A percentile compares a stretch with the other conserved stretches of the same genome.
Conservation (phyloP, 257 asterid species). For the Solanum etuberosum region DNA sequence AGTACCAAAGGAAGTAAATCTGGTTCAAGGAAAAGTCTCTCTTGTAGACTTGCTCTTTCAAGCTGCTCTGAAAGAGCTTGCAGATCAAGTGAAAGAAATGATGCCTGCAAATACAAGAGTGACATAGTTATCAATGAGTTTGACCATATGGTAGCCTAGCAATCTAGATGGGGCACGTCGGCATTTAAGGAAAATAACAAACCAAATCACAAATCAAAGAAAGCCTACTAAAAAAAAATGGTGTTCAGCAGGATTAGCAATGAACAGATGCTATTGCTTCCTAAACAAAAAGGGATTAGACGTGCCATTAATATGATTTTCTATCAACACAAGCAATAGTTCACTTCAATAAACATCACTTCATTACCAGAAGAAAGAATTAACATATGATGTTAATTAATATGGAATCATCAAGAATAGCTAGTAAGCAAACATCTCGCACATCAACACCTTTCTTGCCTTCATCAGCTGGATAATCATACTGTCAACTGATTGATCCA, state of each 20-base stretch:
- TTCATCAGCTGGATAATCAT: background rate
- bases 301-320: background rate
- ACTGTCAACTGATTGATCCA: background rate
- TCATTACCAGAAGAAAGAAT: background rate
- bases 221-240: no score
- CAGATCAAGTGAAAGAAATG: conserved; percentile 77
- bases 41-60: conserved; percentile 54
- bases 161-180: background rate
- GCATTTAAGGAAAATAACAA: background rate
- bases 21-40: conserved; percentile 63
- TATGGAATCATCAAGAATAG: background rate
- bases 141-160: background rate
- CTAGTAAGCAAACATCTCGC: background rate
- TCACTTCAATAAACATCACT: background rate
- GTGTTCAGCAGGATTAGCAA: background rate
- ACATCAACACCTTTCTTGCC: background rate
- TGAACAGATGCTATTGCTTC: background rate
- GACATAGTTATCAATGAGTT: background rate
- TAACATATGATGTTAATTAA: background rate
- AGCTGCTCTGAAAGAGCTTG: conserved; percentile 62
- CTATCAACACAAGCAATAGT: background rate
- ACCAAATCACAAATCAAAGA: background rate
- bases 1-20: conserved; percentile 50
- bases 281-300: background rate
- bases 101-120: conserved; percentile 41